phyloP scores from a whole-genome alignment of 805 yeast genomes.

The Kluyveromyces wickerhamii region DNA sequence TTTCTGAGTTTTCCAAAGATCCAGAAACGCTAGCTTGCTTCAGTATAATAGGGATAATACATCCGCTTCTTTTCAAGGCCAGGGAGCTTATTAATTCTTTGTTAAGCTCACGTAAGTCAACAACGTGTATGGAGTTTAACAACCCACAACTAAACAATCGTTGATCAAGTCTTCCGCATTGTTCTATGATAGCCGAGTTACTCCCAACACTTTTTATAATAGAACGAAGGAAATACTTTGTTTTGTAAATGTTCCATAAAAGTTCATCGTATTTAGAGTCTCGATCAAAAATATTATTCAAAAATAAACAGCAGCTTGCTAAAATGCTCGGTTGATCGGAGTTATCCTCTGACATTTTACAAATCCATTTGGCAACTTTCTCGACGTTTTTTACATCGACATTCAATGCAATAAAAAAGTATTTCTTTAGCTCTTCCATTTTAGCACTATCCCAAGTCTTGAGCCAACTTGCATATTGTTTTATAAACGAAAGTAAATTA shows the following conservation, averaged over 20 bases:
- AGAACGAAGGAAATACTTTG: slow-evolving; percentile 3
- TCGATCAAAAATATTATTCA: slow-evolving; percentile 1
- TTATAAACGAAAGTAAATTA: not conserved
- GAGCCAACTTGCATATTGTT: not conserved
- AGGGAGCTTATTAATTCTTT: not conserved
- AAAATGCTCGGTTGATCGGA: not conserved
- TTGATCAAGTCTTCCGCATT: slow-evolving; percentile 2
- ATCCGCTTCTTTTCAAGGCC: not conserved
- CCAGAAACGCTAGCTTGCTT: slow-evolving; percentile 1
- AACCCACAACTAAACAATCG: not conserved
- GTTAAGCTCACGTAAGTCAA: not conserved
- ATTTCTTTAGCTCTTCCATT: not conserved
- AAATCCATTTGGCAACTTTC: slow-evolving; percentile 4
- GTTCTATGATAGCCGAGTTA: not conserved
- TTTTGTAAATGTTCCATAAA: slow-evolving; percentile 2
- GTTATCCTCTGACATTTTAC: slow-evolving; percentile 1
- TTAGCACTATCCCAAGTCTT: not conserved
- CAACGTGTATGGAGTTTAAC: not conserved
- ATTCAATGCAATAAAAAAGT: not conserved
- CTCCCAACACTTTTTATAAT: not conserved
- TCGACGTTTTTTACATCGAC: slow-evolving; percentile 1
- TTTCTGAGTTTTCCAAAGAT: not conserved
- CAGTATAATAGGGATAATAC: slow-evolving; percentile 1
- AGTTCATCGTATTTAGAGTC: slow-evolving; percentile 3
- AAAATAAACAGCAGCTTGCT: not conserved